phyloP scores from a whole-genome alignment of 2,329 filamentous ascomycete species.

The Botrytis sinoallii region DNA sequence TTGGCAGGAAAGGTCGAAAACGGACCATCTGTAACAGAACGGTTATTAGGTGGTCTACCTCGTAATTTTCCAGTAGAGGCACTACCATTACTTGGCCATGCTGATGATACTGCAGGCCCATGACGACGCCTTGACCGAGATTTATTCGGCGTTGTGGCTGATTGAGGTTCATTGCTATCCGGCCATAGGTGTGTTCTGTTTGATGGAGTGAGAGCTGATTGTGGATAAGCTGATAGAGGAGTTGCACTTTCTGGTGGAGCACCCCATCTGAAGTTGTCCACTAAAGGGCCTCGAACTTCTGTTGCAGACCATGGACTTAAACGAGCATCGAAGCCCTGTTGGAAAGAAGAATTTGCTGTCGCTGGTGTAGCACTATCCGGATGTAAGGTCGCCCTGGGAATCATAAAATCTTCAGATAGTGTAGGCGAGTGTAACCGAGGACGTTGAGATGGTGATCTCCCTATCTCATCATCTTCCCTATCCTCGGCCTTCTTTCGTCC shows the following conservation, averaged over 20 bases:
- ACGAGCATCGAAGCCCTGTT: slow-evolving; percentile 29
- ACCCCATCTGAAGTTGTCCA: slow-evolving; percentile 34
- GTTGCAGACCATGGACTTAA: slow-evolving; percentile 35
- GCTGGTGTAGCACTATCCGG: slow-evolving; percentile 41
- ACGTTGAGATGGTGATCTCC: slow-evolving; percentile 54
- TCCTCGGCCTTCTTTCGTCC: slow-evolving; percentile 61
- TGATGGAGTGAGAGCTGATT: slow-evolving; percentile 71
- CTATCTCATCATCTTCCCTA: slow-evolving; percentile 52
- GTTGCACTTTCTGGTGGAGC: slow-evolving; percentile 54
- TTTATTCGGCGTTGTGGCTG: slow-evolving; percentile 68
- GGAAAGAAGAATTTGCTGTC: slow-evolving; percentile 38
- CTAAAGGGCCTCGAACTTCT: slow-evolving; percentile 28
- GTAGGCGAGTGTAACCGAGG: slow-evolving; percentile 57
- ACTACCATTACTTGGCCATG: slow-evolving; percentile 70
- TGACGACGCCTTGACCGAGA: slow-evolving; percentile 60
- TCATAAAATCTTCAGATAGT: slow-evolving; percentile 42
- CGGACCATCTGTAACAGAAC: slow-evolving; percentile 61
- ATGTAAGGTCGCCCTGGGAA: slow-evolving; percentile 38
- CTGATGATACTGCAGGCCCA: slow-evolving; percentile 84
- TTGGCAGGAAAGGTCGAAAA: slow-evolving; percentile 68
- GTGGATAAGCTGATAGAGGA: slow-evolving; percentile 67
- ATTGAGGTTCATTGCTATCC: slow-evolving; percentile 61
- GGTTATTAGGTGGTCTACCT: slow-evolving; percentile 75
- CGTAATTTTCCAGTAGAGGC: slow-evolving; percentile 67
- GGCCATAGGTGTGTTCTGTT: slow-evolving; percentile 43